Base-by-base conservation (phyloP, 2,329 filamentous ascomycete species). In the Fusarium staphyleae region DNA sequence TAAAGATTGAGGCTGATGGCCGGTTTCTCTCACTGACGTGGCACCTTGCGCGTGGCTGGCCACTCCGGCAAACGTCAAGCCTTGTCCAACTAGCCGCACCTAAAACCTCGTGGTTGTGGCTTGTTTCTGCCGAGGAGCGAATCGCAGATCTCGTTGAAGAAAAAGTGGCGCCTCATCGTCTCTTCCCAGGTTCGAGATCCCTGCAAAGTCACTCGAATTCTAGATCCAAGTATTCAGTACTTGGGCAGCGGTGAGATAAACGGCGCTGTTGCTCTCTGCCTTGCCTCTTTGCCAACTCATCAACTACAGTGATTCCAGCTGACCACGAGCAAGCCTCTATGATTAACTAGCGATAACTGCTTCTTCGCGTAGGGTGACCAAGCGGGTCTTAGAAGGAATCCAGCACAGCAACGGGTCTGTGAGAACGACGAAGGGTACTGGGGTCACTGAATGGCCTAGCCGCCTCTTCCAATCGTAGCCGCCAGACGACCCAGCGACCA, bases 1-100 rank as follows among this genome's bases (percentile, higher is more conserved):
- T 33, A 36, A 49, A 60, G 60, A 45, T 59, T 74, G 73, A 75
- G 75, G 74, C 74, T 77, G 68, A 73, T 60, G 65, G 19, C 51
- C 40, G 48, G 57, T 22, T 48, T 59, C 29, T 42, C 43, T 46
- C 44, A 48, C 64, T 75, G 75, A 78, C 77, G 77, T 78, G 76
- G 75, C 77, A 75, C 57, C 50, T 65, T 54, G 62, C 62, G 58
- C 69, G 69, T 71, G 68, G 70, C 70, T 71, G 68, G 59, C 57
- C 56, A 58, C 54, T 57, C 59, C 65, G 59, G 49, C 48, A 47
- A 51, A 43, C 53, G 53, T 57, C 46, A 64, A 65, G 57, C 46
- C 19, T 62, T 33, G 48, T 37, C 46, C 33, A 35, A 22, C 44
- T 51, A 52, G 41, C 42, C 37, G 48, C 48, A 42, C 44, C 50